Base-by-base conservation (phyloP, 2,329 filamentous ascomycete species). In the Colletotrichum trifolii region DNA sequence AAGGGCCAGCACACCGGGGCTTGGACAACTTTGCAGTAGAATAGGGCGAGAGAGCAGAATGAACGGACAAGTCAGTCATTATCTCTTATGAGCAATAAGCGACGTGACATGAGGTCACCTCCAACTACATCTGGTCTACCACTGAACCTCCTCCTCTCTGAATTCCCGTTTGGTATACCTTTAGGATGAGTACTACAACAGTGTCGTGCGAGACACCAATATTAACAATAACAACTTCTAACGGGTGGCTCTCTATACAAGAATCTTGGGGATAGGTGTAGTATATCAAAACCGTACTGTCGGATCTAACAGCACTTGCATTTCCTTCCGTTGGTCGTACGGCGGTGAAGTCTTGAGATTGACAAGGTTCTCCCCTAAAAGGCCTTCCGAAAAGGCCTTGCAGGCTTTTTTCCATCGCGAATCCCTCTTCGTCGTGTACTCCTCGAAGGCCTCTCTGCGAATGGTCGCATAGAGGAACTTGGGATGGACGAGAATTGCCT, bases 401-500 rank as follows among this genome's bases (percentile, higher is more conserved):
- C 25, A 35, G 4, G 57, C 42, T 2, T 48, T 60, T 17, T 13
- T 42, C 43, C 43, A 61, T 49, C 58, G 42, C 15, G 12, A 25
- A 13, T 50, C 1, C 7, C 58, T 42, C 43, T 43, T 61, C 6
- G 1, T 1, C 1, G 3, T 12, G 39, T 62, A 62, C 5, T 52
- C 38, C 2, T 46, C 67, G 36, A 71, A 75, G 35, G 36, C 35
- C 3, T 54, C 48, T 59, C 64, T 57, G 2, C 48, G 46, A 2
- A 75, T 52, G 0, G 75, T 71, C 0, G 74, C 76, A 36, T 76
- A 77, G 2, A 80, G 71, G 60, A 75, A 78, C 45, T 69, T 72
- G 1, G 79, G 75, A 9, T 74, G 68, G 0, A 81, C 75, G 0
- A 75, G 72, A 11, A 82, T 67, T 2, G 71, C 75, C 54, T 79